Conservation (phyloP, 2,329 filamentous ascomycete genomes). For the Cordyceps farinosa region DNA sequence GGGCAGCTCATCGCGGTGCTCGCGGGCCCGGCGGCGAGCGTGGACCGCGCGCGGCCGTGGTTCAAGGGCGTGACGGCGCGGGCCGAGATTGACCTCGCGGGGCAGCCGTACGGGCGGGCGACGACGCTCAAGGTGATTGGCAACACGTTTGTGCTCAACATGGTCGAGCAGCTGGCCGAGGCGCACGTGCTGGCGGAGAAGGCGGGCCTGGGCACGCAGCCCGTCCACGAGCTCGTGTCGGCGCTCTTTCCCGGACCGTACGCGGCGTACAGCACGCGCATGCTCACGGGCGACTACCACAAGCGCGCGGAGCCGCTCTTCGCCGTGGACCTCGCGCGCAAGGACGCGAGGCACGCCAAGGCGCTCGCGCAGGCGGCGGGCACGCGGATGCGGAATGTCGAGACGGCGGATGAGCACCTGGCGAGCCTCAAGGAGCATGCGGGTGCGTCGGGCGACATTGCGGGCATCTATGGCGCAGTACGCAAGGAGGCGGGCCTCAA, state of each 20-base stretch:
- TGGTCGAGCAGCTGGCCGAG: slow-evolving; percentile 76
- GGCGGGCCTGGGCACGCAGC: slow-evolving; percentile 66
- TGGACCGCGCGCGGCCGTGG: slow-evolving; percentile 65
- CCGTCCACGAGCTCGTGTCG: slow-evolving; percentile 69
- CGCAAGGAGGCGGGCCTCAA: slow-evolving; percentile 70
- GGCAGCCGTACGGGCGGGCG: slow-evolving; percentile 65
- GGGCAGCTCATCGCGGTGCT: slow-evolving; percentile 71
- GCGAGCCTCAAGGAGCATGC: slow-evolving; percentile 62
- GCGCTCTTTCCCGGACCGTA: slow-evolving; percentile 73
- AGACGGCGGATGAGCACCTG: slow-evolving; percentile 67
- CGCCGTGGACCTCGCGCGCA: slow-evolving; percentile 74
- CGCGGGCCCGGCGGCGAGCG: slow-evolving; percentile 58
- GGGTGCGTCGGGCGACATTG: slow-evolving; percentile 72
- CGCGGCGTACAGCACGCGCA: slow-evolving; percentile 68
- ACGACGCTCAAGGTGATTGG: slow-evolving; percentile 76
- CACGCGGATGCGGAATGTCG: slow-evolving; percentile 58
- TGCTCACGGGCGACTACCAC: slow-evolving; percentile 74
- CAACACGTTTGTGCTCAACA: slow-evolving; percentile 82
- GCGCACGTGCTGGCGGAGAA: slow-evolving; percentile 78
- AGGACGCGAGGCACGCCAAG: slow-evolving; percentile 75
- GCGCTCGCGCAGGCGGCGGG: slow-evolving; percentile 62
- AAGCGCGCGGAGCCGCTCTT: slow-evolving; percentile 76
- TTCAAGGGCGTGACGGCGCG: slow-evolving; percentile 69
- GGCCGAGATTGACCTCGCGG: slow-evolving; percentile 66
- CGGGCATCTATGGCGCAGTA: slow-evolving; percentile 76